These are phyloP conservation scores for Lachancea quebecensis DNA, from an alignment of 805 yeast genomes.

Conservation along the genomic window DNA sequence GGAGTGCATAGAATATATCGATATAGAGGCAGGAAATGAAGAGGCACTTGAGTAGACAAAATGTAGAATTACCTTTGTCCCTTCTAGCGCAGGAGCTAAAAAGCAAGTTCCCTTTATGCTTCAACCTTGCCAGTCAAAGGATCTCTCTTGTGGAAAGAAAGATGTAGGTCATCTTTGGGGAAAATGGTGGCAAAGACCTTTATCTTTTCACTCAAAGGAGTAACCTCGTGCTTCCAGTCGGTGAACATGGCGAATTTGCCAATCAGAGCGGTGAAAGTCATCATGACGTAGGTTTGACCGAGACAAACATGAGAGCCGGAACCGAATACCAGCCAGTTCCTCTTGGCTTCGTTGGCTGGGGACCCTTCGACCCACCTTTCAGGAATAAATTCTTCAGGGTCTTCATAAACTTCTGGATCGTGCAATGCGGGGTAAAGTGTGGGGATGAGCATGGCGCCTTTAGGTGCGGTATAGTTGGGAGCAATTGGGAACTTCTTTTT, in stretches of 20 bases:
- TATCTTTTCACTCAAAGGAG: constrained; percentile 82
- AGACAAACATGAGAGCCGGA: constrained; percentile 95
- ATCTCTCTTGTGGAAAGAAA: constrained; percentile 66
- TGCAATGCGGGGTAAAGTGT: constrained; percentile 93
- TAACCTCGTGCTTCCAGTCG: constrained; percentile 75
- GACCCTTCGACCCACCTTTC: constrained; percentile 90
- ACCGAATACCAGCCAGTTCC: constrained; percentile 96
- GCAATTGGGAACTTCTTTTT: constrained; percentile 82
- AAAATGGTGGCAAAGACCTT: constrained; percentile 96
- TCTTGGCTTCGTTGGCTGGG: constrained; percentile 64
- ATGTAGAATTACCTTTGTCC: too few species aligned
- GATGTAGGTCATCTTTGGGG: constrained; percentile 90
- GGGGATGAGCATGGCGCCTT: constrained; percentile 96
- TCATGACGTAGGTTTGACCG: constrained; percentile 90
- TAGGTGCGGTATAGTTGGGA: constrained; percentile 83
- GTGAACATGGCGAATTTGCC: constrained; percentile 83
- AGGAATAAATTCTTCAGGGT: constrained; percentile 91
- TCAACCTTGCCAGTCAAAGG: constrained; percentile 32
- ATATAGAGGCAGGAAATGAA: constrained; percentile 2
- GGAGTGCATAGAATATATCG: neutral
- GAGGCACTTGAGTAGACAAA: neutral
- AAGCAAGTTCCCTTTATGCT: constrained; percentile 1
- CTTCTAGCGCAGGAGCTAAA: neutral
- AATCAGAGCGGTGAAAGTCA: constrained; percentile 79
- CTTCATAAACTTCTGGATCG: constrained; percentile 92